phyloP scores from a whole-genome alignment of 140 eudicot genomes.

The Flaveria floridana region DNA sequence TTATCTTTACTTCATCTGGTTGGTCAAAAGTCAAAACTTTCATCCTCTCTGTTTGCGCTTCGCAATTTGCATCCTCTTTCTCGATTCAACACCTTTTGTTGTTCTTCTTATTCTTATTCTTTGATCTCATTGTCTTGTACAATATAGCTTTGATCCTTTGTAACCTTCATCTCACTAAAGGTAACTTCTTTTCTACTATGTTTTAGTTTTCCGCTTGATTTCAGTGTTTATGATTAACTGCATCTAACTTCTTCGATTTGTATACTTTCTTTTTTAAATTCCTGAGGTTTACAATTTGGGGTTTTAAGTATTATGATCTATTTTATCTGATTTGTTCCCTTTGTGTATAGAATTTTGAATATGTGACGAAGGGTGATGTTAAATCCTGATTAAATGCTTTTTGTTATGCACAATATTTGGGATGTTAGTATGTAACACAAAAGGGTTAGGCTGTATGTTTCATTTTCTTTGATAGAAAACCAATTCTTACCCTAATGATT shows the following conservation, averaged over 20 bases:
- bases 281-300: neutral
- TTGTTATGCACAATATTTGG: conserved; percentile 14
- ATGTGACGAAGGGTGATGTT: neutral
- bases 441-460: conserved; percentile 7
- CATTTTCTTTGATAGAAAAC: conserved; percentile 13
- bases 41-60: conserved; percentile 19
- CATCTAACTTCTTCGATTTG: conserved; percentile 6
- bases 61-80: conserved; percentile 13
- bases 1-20: neutral
- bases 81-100: neutral
- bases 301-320: neutral
- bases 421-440: neutral
- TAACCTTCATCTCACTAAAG: conserved; percentile 8
- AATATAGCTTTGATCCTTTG: neutral
- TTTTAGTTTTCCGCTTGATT: neutral
- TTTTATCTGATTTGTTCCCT: neutral
- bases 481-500: neutral
- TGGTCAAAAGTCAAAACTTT: conserved; percentile 21
- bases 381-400: neutral
- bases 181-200: conserved; percentile 8
- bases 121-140: neutral
- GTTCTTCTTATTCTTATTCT: neutral
- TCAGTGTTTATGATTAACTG: neutral
- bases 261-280: neutral
- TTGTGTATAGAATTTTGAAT: neutral